These are phyloP conservation scores for Venturia asperata DNA, from an alignment of 2,329 filamentous ascomycete genomes.

Conservation along the genomic window DNA sequence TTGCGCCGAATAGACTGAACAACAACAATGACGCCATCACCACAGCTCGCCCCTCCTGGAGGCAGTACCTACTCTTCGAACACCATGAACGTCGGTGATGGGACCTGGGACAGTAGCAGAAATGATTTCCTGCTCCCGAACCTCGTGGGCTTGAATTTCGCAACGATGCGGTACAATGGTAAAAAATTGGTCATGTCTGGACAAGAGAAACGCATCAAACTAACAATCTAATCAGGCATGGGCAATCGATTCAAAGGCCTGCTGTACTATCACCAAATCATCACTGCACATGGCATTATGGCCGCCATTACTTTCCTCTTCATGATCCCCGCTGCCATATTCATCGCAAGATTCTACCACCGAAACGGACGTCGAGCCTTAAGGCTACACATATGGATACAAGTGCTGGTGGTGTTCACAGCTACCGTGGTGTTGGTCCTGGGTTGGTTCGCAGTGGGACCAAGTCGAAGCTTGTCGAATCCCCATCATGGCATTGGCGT, in stretches of 20 bases:
- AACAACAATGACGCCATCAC: constrained; percentile 1
- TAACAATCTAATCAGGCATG: constrained; percentile 54
- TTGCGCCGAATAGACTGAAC: background rate
- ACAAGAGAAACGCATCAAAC: background rate
- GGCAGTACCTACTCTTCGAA: constrained; percentile 65
- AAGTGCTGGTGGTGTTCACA: constrained; percentile 61
- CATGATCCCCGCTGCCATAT: constrained; percentile 65
- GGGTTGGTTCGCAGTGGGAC: constrained; percentile 72
- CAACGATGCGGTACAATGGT: constrained; percentile 82
- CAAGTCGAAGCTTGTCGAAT: constrained; percentile 64
- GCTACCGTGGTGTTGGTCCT: constrained; percentile 65
- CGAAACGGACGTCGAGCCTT: constrained; percentile 55
- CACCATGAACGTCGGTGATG: constrained; percentile 71
- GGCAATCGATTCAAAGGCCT: constrained; percentile 68
- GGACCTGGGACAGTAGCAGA: constrained; percentile 72
- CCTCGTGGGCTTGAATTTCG: constrained; percentile 67
- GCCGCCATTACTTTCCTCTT: constrained; percentile 67
- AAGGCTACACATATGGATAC: constrained; percentile 65
- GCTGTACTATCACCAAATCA: constrained; percentile 61
- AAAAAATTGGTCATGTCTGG: constrained; percentile 20
- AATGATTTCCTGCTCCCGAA: constrained; percentile 75
- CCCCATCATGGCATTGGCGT: constrained; percentile 80
- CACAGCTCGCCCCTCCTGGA: constrained; percentile 50
- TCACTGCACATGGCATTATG: constrained; percentile 65
- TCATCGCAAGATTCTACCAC: constrained; percentile 65